Percentiles rank a stretch among this genome's conserved stretches.
Evolutionary conservation across 1,284 basidiomycete species (phyloP).

Genomic region (Pyrrhoderma noxium): DNA sequence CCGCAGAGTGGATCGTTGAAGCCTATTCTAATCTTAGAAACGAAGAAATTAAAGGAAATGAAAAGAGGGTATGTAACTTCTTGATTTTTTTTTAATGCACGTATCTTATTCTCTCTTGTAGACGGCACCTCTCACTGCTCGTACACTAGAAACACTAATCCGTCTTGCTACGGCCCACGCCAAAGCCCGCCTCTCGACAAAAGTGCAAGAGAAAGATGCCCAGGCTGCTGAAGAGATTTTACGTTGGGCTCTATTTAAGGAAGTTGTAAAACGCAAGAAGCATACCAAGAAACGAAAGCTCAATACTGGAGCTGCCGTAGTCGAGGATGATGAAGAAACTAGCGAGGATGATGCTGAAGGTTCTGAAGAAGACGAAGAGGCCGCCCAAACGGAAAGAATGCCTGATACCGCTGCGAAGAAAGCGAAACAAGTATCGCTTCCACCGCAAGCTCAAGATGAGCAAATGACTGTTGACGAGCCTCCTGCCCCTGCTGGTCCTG

Average conservation of each 20-base stretch:
- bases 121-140: conserved; percentile 96
- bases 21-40: conserved; percentile 92
- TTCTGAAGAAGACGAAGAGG: conserved; percentile 42
- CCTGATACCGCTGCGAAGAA: conserved; percentile 31
- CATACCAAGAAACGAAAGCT: conserved; percentile 73
- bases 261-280: conserved; percentile 78
- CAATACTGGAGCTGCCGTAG: conserved; percentile 49
- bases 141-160: conserved; percentile 98
- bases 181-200: conserved; percentile 84
- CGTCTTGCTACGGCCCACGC: conserved; percentile 98
- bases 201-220: conserved; percentile 85
- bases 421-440: conserved; percentile 26
- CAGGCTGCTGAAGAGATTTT: conserved; percentile 91
- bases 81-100: background rate
- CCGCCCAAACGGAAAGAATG: conserved; percentile 45
- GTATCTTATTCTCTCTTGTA: conserved; percentile 27
- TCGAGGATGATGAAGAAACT: conserved; percentile 22
- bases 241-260: conserved; percentile 96
- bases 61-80: conserved; percentile 62
- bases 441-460: conserved; percentile 34
- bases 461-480: conserved; percentile 40
- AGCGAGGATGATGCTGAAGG: conserved; percentile 33
- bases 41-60: conserved; percentile 86
- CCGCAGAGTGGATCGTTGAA: conserved; percentile 90
- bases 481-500: conserved; percentile 26